Evolutionary conservation across 2,329 filamentous ascomycete species (phyloP), one percentile per base, ranked within the genome.

Genomic region (Colletotrichum musicola): DNA sequence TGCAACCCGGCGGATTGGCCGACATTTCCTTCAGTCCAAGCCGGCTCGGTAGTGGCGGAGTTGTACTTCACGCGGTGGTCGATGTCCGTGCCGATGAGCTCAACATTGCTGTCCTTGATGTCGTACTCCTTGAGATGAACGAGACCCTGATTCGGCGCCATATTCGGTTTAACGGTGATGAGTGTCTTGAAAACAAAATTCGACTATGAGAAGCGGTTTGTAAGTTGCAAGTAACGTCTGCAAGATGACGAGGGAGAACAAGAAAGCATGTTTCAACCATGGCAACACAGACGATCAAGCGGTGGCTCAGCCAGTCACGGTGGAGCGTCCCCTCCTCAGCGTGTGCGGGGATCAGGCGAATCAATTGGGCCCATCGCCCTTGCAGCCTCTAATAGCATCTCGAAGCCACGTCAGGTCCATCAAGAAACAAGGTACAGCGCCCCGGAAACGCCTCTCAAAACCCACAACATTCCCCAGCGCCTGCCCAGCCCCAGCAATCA

Each of bases 11-110:
- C 76, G 14, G 79, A 72, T 44, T 80, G 71, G 40, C 89, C 88
- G 50, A 92, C 79, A 44, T 75, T 74, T 61, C 86, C 86, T 69
- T 88, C 82, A 73, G 90, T 88, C 90, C 90, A 92, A 9, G 90
- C 90, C 0, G 90, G 90, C 72, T 92, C 90, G 6, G 86, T 86
- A 9, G 83, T 78, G 3, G 90, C 90, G 12, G 89, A 92, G 68
- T 87, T 87, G 82, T 90, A 87, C 75, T 92, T 92, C 74, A 92
- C 86, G 69, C 85, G 84, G 79, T 92, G 90, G 79, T 92, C 90
- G 70, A 92, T 84, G 70, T 88, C 84, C 62, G 84, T 85, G 65
- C 88, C 87, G 66, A 92, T 88, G 63, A 91, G 83, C 77, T 90
- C 88, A 64, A 92, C 87, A 74, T 92, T 92, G 80, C 86, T 90